Evolutionary conservation across 228 moss, liverwort and hornwort genomes (phyloP), one percentile per base, ranked within the genome.

Genomic region (Sphagnum magellanicum): DNA sequence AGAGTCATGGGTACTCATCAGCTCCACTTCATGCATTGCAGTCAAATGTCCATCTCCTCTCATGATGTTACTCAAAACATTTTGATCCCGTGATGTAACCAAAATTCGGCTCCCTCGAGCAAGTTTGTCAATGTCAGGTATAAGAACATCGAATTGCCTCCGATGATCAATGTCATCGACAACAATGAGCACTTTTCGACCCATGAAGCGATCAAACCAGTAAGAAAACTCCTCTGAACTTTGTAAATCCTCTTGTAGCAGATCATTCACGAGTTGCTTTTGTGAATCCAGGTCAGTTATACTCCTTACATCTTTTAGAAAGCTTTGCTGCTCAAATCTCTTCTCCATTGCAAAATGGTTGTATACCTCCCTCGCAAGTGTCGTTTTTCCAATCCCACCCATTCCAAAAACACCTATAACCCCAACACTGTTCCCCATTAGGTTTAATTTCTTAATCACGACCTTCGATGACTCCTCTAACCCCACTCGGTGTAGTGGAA

Each of bases 361-460:
- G 0, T 68, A 80, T 7, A 80, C 6, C 53, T 77, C 75, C 8
- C 51, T 10, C 58, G 70, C 77, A 13, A 83, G 70, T 50, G 79
- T 83, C 4, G 83, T 80, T 52, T 83, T 83, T 1, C 83, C 79
- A n/a, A 83, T 67, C 0, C 83, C 83, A 8, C 83, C 79, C 77
- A 72, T 74, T 66, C 83, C 83, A 16, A 68, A 68, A 6, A 83
- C 70, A 60, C 79, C 77, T 0, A 70, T 5, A 63, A 83, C 67
- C 0, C 59, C 77, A 60, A 79, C 67, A 55, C 1, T 68, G 5
- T 83, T 79, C 51, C 62, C 51, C 51, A 13, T 63, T 50, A 5
- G 49, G 62, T 70, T 17, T 10, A 70, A 8, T 51, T 32, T 7
- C 49, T 14, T 46, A 52, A 63, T 16, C 16, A 53, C 63, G 0